These are phyloP conservation scores for Misopates orontium DNA, from an alignment of 257 asterid genomes.

Conservation along the genomic window DNA sequence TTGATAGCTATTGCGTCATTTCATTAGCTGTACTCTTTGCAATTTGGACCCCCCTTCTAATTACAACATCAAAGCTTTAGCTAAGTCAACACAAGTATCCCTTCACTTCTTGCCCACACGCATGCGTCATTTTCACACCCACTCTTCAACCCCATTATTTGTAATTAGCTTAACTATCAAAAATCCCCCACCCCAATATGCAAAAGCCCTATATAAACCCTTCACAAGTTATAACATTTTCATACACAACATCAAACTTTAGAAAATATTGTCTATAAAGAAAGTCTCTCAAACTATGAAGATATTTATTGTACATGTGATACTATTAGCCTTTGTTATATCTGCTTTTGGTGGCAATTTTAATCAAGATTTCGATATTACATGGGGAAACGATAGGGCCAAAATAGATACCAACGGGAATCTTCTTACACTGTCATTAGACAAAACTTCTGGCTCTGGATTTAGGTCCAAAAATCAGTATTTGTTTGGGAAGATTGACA, in stretches of 20 bases:
- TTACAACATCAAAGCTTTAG: not conserved
- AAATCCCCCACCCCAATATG: not conserved
- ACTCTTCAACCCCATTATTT: slow-evolving; percentile 7
- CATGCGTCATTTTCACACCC: slow-evolving; percentile 32
- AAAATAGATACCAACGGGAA: slow-evolving; percentile 40
- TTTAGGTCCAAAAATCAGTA: slow-evolving; percentile 44
- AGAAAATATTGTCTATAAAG: too few relatives aligned
- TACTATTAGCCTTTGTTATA: slow-evolving; percentile 23
- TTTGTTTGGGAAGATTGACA: slow-evolving; percentile 49
- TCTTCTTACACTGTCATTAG: slow-evolving; percentile 46
- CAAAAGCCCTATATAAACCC: slow-evolving; percentile 35
- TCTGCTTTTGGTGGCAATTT: slow-evolving; percentile 30
- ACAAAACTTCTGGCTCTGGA: slow-evolving; percentile 50
- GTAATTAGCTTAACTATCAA: not conserved
- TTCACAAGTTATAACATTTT: slow-evolving; percentile 2
- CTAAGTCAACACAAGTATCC: slow-evolving; percentile 35
- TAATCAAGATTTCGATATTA: slow-evolving; percentile 42
- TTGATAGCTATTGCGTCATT: slow-evolving; percentile 28
- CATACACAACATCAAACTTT: slow-evolving; percentile 27
- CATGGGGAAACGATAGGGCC: slow-evolving; percentile 48
- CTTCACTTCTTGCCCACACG: slow-evolving; percentile 31
- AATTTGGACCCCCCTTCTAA: slow-evolving; percentile 21
- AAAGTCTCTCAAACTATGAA: slow-evolving; percentile 23
- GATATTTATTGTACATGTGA: slow-evolving; percentile 7
- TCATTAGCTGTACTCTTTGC: slow-evolving; percentile 36